These are phyloP conservation scores for Candida freyschussii DNA, from an alignment of 1,139 yeast species.

Conservation along the genomic window DNA sequence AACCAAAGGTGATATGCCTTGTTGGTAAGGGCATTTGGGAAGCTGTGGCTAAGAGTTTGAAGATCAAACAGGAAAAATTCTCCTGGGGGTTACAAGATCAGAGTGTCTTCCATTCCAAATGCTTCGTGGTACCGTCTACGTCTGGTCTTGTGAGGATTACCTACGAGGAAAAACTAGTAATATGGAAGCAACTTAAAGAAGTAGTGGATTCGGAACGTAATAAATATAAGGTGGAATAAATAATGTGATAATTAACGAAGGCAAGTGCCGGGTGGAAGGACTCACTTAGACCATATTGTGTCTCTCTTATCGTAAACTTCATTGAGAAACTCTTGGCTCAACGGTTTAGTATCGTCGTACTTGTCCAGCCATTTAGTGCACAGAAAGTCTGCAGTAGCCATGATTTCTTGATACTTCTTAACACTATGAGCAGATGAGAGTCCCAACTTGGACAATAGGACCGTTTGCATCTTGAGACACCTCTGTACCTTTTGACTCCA, in stretches of 20 bases:
- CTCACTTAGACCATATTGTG: constrained; percentile 9
- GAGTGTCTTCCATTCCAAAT: constrained; percentile 19
- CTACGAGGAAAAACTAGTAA: constrained; percentile 8
- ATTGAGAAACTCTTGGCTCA: constrained; percentile 3
- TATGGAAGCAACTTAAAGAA: constrained; percentile 35
- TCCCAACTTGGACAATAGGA: constrained; percentile 31
- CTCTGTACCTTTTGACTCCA: constrained; percentile 17
- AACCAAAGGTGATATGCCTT: constrained; percentile 46
- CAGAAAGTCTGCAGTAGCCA: constrained; percentile 31
- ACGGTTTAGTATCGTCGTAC: constrained; percentile 8
- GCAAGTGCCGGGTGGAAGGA: neutral
- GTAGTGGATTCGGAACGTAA: constrained; percentile 23
- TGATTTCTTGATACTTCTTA: constrained; percentile 26
- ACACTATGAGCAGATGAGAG: constrained; percentile 25
- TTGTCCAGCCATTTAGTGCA: constrained; percentile 23
- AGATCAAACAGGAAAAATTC: constrained; percentile 27
- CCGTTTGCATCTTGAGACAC: constrained; percentile 32
- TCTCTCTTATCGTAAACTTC: constrained; percentile 11
- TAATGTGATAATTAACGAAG: constrained; percentile 2
- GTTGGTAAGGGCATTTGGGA: constrained; percentile 86
- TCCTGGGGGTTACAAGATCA: constrained; percentile 50
- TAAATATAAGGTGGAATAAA: constrained; percentile 2
- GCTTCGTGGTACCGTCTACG: constrained; percentile 68
- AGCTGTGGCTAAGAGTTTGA: constrained; percentile 33
- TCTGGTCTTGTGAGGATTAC: constrained; percentile 65